Base-by-base conservation (phyloP, 306 rosid genomes). In the Castanospermum australe region DNA sequence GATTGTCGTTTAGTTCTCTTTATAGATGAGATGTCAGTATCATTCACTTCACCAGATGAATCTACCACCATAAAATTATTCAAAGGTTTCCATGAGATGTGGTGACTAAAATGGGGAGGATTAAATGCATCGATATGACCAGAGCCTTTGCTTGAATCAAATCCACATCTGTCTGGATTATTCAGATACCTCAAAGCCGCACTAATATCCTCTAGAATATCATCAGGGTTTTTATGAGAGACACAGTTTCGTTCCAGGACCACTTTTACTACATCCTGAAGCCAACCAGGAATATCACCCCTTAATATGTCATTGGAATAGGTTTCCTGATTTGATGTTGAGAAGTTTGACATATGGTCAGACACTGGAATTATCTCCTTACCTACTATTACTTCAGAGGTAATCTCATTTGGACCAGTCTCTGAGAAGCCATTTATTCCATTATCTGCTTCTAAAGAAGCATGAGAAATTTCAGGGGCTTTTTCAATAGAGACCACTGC, bases 401-500 rank as follows among this genome's bases (percentile, higher is more conserved):
- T 32, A 87, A 61, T 59, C 48, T 71, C 76, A 61, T 61, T 82
- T 66, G 35, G 52, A 84, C 79, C 82, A 0, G 67, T 78, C 79
- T 83, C 84, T 61, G 81, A 73, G 83, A 87, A 77, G 71, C 68
- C 73, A 77, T 66, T 81, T 25, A 55, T 76, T 68, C 85, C 88
- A 67, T 73, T 51, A 63, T 66, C 79, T 69, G 70, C 80, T 56
- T 63, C 75, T 50, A 73, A 82, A 82, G 90, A 87, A 82, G 73
- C 74, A 60, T 25, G 67, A 22, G 90, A 67, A 25, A 25, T 65
- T 42, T 79, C 86, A 59, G 79, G 39, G 65, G 63, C 71, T 64
- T 85, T 91, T 59, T 90, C 91, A 42, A 82, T 87, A 70, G 92
- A 86, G 59, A 82, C 94, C 39, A 94, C 85, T 20, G 98, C 97